Percentiles rank a stretch among this genome's conserved stretches.
These are phyloP conservation scores for Proliferodiscus dingleyae DNA, from an alignment of 2,329 filamentous ascomycete species.

Conservation along the genomic window DNA sequence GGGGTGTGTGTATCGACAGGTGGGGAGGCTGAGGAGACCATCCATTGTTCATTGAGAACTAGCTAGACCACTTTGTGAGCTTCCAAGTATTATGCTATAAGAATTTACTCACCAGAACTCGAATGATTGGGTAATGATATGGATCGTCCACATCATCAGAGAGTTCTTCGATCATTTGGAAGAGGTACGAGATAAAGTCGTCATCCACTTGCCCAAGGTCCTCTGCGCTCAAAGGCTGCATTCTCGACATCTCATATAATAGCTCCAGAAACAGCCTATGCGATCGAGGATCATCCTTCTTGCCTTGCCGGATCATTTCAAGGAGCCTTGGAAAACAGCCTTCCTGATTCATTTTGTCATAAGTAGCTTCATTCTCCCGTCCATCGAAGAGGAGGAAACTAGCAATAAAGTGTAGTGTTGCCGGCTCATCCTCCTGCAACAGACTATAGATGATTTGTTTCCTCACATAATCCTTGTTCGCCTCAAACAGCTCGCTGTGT, in stretches of 20 bases:
- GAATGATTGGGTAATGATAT: constrained; percentile 92
- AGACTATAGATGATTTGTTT: constrained; percentile 90
- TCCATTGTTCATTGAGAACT: constrained; percentile 96
- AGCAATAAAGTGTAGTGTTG: constrained; percentile 74
- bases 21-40: constrained; percentile 63
- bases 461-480: constrained; percentile 80
- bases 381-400: constrained; percentile 87
- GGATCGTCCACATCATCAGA: constrained; percentile 86
- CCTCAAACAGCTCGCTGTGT: constrained; percentile 66
- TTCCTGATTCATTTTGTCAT: constrained; percentile 83
- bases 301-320: constrained; percentile 66
- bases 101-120: constrained; percentile 66
- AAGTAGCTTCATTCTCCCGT: constrained; percentile 68
- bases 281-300: constrained; percentile 62
- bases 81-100: neutral
- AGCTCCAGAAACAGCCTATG: constrained; percentile 81
- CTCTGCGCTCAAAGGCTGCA: constrained; percentile 72
- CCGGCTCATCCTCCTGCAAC: constrained; percentile 79
- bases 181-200: constrained; percentile 75
- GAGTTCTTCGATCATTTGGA: constrained; percentile 80
- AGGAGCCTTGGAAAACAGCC: constrained; percentile 79
- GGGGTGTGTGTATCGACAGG: constrained; percentile 28
- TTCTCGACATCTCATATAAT: constrained; percentile 93
- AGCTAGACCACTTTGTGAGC: constrained; percentile 51
- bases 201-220: constrained; percentile 77